phyloP scores from a whole-genome alignment of 2,329 filamentous ascomycete genomes.

The Colletotrichum sp. region DNA sequence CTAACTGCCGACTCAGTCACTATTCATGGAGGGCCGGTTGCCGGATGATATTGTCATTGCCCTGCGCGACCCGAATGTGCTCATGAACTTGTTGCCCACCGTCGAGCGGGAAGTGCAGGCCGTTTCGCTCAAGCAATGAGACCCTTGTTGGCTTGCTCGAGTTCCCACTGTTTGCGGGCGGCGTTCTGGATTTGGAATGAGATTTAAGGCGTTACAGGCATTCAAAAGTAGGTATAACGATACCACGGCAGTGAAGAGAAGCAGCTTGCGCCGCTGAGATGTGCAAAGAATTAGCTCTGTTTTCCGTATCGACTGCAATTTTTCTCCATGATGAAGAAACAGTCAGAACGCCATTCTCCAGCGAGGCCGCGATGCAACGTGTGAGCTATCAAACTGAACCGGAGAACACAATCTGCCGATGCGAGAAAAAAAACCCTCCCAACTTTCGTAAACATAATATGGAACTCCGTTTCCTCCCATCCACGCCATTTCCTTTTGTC shows the following conservation, averaged over 20 bases:
- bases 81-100: constrained; percentile 72
- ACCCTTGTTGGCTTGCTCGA: neutral
- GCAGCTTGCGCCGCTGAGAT: neutral
- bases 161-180: neutral
- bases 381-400: neutral
- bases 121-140: constrained; percentile 10
- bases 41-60: constrained; percentile 78
- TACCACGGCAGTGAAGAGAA: neutral
- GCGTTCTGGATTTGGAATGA: neutral
- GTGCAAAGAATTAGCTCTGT: neutral
- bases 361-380: neutral
- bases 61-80: constrained; percentile 79
- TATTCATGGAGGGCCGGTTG: constrained; percentile 52
- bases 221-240: neutral
- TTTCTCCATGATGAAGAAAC: neutral
- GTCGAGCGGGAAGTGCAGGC: constrained; percentile 71
- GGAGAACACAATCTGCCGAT: neutral
- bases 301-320: neutral
- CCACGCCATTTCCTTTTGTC: neutral
- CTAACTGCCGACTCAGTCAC: constrained; percentile 42
- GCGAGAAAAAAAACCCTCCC: neutral
- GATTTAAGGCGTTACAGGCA: neutral
- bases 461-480: neutral
- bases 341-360: neutral
- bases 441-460: neutral